Conservation (phyloP, 1,284 basidiomycete species). For the Grifola frondosa region DNA sequence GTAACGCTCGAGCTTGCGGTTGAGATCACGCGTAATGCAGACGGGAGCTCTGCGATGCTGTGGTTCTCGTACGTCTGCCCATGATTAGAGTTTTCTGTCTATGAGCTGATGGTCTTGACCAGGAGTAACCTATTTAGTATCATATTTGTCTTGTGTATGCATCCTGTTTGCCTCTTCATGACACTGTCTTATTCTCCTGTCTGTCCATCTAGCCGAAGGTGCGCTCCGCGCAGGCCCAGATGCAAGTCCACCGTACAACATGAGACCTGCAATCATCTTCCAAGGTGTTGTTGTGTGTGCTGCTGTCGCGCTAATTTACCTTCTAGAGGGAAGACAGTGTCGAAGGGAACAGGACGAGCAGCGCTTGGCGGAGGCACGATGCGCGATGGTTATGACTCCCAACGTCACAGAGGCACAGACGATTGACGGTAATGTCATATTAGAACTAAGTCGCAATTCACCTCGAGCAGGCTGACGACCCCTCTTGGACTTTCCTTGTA, state of each 20-base stretch:
- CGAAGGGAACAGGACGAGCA: slow-evolving; percentile 60
- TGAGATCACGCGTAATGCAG: slow-evolving; percentile 75
- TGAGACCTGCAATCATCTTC: slow-evolving; percentile 64
- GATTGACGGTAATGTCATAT: too few relatives aligned
- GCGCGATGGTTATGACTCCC: too few relatives aligned
- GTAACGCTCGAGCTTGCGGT: slow-evolving; percentile 72
- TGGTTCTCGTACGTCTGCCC: slow-evolving; percentile 61
- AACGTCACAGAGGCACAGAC: too few relatives aligned
- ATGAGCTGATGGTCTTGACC: slow-evolving; percentile 5
- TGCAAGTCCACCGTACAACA: slow-evolving; percentile 67
- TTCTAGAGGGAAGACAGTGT: slow-evolving; percentile 56
- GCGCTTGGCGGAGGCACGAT: too few relatives aligned
- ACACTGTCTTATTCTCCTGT: too few relatives aligned
- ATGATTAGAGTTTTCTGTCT: too few relatives aligned
- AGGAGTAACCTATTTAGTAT: slow-evolving; percentile 67
- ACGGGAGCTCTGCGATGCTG: slow-evolving; percentile 69
- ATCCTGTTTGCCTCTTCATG: not conserved
- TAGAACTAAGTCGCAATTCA: too few relatives aligned
- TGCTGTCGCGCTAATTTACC: slow-evolving; percentile 41
- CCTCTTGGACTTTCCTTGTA: too few relatives aligned
- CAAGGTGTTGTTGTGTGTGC: slow-evolving; percentile 49
- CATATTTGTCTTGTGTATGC: slow-evolving; percentile 64
- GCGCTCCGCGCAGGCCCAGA: slow-evolving; percentile 59
- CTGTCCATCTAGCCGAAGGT: slow-evolving; percentile 62
- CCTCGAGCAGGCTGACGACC: too few relatives aligned